Percentiles rank a stretch among this genome's conserved stretches.
Evolutionary conservation across 192 early-diverging fungal species (phyloP).

Genomic region (Spizellomyces sp.): DNA sequence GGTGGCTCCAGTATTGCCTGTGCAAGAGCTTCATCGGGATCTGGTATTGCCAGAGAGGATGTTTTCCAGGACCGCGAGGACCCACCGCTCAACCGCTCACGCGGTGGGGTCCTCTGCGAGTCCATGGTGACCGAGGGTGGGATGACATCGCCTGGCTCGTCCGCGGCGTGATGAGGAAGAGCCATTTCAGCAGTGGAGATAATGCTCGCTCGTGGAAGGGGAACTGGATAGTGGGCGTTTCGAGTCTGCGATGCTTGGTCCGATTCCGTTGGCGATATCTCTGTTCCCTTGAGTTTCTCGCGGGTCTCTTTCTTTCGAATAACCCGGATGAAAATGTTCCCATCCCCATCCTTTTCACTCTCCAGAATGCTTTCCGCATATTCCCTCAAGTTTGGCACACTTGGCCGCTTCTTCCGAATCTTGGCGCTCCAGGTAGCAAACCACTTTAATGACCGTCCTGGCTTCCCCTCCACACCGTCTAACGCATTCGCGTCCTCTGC

Average conservation of each 20-base stretch:
- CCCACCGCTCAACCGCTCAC: too few relatives aligned
- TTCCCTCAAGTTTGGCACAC: constrained; percentile 27
- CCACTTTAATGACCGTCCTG: constrained; percentile 15
- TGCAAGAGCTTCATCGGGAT: neutral
- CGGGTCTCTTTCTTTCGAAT: constrained; percentile 5
- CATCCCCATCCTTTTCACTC: neutral
- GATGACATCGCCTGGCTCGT: too few relatives aligned
- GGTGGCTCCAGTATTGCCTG: neutral
- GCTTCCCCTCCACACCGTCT: neutral
- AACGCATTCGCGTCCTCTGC: neutral
- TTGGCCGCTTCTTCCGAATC: constrained; percentile 29
- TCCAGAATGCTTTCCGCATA: neutral
- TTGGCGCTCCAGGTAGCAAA: constrained; percentile 19
- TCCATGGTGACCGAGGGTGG: too few relatives aligned
- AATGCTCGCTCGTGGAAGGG: neutral
- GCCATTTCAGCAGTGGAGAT: neutral
- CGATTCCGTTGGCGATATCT: neutral
- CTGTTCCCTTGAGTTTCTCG: neutral
- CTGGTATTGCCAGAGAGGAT: neutral
- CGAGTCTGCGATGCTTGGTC: neutral
- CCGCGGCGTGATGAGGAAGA: neutral
- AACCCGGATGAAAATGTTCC: constrained; percentile 5
- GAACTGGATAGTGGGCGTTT: neutral
- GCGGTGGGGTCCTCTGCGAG: too few relatives aligned
- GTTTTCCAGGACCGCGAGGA: too few relatives aligned